Evolutionary conservation across 2,329 filamentous ascomycete genomes (phyloP).

Genomic region (Penicillium decumbens): DNA sequence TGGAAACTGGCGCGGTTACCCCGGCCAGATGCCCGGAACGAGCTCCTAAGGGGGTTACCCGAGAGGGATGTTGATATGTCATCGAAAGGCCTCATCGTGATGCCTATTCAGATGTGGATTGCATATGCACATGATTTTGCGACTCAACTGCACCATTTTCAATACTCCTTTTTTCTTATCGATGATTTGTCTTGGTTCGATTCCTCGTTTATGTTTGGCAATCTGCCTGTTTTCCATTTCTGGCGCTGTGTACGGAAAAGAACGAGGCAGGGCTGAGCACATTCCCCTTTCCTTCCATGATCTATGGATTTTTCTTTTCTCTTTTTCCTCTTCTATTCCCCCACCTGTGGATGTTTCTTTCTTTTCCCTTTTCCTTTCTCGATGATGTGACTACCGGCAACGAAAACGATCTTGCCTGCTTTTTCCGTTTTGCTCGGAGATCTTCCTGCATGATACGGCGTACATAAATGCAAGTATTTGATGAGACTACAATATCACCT

Average conservation of each 20-base stretch:
- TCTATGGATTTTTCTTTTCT: neutral
- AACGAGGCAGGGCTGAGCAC: neutral
- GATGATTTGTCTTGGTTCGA: neutral
- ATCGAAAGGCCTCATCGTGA: slow-evolving; percentile 2
- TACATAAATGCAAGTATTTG: slow-evolving; percentile 19
- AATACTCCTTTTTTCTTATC: neutral
- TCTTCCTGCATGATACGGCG: slow-evolving; percentile 23
- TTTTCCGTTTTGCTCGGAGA: slow-evolving; percentile 16
- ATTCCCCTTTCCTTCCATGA: neutral
- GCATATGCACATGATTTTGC: slow-evolving; percentile 11
- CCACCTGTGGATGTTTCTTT: slow-evolving; percentile 2
- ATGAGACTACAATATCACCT: slow-evolving; percentile 11
- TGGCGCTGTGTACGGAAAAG: neutral
- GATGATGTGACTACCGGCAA: slow-evolving; percentile 12
- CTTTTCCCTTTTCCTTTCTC: neutral
- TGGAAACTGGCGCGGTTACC: slow-evolving; percentile 26
- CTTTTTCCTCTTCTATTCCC: neutral
- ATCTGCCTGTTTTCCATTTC: neutral
- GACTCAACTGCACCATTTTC: neutral
- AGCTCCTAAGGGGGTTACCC: neutral
- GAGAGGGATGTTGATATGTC: slow-evolving; percentile 3
- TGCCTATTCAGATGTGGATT: slow-evolving; percentile 2
- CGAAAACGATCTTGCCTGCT: slow-evolving; percentile 2
- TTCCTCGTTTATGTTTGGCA: neutral
- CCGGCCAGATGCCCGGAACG: slow-evolving; percentile 18